A percentile compares a stretch with the other conserved stretches of the same genome.
These are phyloP conservation scores for Aechmea fasciata DNA, from an alignment of 176 grass and related monocot species.

Conservation along the genomic window DNA sequence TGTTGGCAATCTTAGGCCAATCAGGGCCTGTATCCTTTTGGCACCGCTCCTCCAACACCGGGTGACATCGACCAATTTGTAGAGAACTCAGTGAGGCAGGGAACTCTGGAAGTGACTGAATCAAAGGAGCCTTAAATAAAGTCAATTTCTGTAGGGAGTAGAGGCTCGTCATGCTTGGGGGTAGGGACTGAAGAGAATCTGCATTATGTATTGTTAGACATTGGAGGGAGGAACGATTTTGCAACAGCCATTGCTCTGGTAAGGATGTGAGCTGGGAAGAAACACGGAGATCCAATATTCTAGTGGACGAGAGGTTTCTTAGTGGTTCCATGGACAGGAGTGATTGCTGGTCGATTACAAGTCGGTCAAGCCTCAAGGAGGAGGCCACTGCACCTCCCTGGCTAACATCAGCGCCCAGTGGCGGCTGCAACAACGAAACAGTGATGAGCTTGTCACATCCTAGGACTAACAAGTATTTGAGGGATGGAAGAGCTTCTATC, in stretches of 20 bases:
- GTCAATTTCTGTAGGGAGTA: conserved; percentile 1
- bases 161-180: not conserved
- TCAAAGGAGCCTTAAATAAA: not conserved
- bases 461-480: not conserved
- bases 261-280: not conserved
- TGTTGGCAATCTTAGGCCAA: not conserved
- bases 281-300: not conserved
- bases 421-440: not conserved
- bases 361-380: not conserved
- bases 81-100: not conserved
- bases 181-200: not conserved
- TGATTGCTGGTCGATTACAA: not conserved
- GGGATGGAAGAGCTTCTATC: not conserved
- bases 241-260: not conserved
- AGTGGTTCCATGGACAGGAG: not conserved
- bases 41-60: not conserved
- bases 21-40: not conserved
- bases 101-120: not conserved
- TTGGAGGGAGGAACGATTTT: not conserved
- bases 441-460: not conserved
- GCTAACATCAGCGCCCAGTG: not conserved
- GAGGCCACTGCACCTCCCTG: not conserved
- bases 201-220: not conserved
- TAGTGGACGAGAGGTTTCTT: not conserved
- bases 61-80: not conserved